Conservation (phyloP, 2,329 filamentous ascomycete genomes). For the Cercospora beticola region DNA sequence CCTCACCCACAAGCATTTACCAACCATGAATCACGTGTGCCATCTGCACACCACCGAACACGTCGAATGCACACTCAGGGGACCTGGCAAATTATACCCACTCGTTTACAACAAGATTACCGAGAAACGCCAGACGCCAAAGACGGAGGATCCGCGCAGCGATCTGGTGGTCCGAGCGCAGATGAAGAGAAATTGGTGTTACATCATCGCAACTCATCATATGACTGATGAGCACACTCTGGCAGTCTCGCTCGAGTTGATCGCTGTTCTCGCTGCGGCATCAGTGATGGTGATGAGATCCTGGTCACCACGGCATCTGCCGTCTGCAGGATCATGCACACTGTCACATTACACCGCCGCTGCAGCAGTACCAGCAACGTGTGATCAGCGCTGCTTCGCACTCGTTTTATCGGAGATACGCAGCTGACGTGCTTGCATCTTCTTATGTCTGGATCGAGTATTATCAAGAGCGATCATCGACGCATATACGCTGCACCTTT, state of each 20-base stretch:
- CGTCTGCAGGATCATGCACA: neutral
- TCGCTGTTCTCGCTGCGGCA: neutral
- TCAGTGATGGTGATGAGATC: no score
- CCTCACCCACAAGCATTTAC: neutral
- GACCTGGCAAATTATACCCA: neutral
- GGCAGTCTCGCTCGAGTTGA: neutral
- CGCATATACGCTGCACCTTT: no score
- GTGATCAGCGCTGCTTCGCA: neutral
- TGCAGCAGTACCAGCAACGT: neutral
- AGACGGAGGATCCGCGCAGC: neutral
- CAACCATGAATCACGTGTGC: constrained; percentile 1
- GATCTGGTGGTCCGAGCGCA: neutral
- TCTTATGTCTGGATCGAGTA: neutral
- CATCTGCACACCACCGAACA: neutral
- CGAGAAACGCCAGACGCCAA: neutral
- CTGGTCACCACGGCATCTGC: neutral
- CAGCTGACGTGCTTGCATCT: neutral
- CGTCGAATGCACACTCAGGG: neutral
- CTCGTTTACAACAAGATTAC: neutral
- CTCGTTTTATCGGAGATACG: neutral
- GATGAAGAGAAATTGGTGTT: neutral
- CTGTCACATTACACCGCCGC: neutral
- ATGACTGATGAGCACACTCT: neutral
- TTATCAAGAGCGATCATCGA: neutral
- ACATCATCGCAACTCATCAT: neutral